Conservation (phyloP, 371 early-diverging fungal species). For the Hamiltosporidium tvaerminnensis region DNA sequence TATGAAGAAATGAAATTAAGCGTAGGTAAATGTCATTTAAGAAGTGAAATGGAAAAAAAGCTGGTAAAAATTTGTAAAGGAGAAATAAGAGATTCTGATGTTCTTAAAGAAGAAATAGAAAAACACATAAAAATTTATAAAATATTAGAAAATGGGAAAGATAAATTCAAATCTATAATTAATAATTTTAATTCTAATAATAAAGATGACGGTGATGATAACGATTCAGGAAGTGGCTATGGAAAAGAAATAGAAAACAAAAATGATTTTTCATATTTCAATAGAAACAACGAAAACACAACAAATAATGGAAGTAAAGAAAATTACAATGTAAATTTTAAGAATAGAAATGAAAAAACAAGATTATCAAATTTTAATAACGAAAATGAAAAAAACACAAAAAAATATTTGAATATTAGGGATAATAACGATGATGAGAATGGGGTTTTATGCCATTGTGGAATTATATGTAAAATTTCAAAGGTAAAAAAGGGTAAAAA, state of each 20-base stretch:
- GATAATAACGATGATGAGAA: constrained; percentile 15
- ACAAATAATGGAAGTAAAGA: constrained; percentile 1
- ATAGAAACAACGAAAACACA: not conserved
- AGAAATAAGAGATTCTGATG: constrained; percentile 9
- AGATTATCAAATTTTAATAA: constrained; percentile 11
- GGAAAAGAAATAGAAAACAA: too few species aligned
- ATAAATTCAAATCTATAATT: constrained; percentile 26
- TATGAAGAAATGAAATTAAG: constrained; percentile 57
- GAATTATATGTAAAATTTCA: constrained; percentile 47
- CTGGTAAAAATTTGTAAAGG: constrained; percentile 56
- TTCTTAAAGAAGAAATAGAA: constrained; percentile 40
- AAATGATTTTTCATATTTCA: too few species aligned
- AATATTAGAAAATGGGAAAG: constrained; percentile 57
- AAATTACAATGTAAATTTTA: constrained; percentile 2
- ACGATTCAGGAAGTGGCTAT: too few species aligned
- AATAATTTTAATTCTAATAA: too few species aligned
- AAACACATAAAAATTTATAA: constrained; percentile 39
- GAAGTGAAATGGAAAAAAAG: constrained; percentile 56
- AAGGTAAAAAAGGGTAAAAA: constrained; percentile 57
- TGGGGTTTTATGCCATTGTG: constrained; percentile 56
- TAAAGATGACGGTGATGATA: too few species aligned
- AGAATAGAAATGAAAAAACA: constrained; percentile 23
- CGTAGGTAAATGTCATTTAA: constrained; percentile 18
- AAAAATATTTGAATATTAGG: constrained; percentile 8
- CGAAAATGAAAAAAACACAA: constrained; percentile 19